Evolutionary conservation across 1,284 basidiomycete species (phyloP).

Genomic region (Cystobasidium sp.): DNA sequence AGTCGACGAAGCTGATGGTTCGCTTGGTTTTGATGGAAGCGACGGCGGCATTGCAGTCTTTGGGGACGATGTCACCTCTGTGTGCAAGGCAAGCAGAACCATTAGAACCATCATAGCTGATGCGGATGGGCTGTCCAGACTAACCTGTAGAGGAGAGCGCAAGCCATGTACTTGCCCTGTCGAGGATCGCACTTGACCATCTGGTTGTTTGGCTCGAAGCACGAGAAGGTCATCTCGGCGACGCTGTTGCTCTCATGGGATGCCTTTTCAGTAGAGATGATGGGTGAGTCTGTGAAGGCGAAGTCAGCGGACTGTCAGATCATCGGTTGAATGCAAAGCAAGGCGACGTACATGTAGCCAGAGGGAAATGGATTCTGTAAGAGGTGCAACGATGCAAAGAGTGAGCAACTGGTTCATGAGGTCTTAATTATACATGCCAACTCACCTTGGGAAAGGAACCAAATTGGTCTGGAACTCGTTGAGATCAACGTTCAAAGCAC

Average conservation of each 20-base stretch:
- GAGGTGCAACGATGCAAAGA: slow-evolving; percentile 6
- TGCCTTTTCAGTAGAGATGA: slow-evolving; percentile 79
- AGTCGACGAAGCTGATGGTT: slow-evolving; percentile 92
- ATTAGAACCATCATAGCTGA: not conserved
- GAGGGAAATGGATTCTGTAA: slow-evolving; percentile 56
- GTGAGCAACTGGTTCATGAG: not conserved
- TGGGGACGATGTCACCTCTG: slow-evolving; percentile 96
- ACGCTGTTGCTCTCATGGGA: slow-evolving; percentile 97
- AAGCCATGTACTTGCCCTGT: slow-evolving; percentile 89
- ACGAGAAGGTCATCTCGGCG: slow-evolving; percentile 96
- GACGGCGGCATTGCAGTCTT: slow-evolving; percentile 93
- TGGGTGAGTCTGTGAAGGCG: slow-evolving; percentile 68
- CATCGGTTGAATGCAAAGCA: no score
- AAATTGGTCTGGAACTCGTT: slow-evolving; percentile 99
- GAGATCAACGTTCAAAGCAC: slow-evolving; percentile 95
- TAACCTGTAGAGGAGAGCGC: slow-evolving; percentile 61
- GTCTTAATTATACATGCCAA: not conserved
- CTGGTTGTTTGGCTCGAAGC: slow-evolving; percentile 97
- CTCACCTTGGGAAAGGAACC: slow-evolving; percentile 63
- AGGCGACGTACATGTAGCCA: slow-evolving; percentile 40
- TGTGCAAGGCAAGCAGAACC: slow-evolving; percentile 52
- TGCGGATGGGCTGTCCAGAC: slow-evolving; percentile 53
- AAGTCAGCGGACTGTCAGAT: not conserved
- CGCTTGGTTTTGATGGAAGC: slow-evolving; percentile 95
- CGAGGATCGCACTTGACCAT: slow-evolving; percentile 97